Base-by-base conservation (phyloP, 257 asterid genomes). In the Verbascum thapsus region DNA sequence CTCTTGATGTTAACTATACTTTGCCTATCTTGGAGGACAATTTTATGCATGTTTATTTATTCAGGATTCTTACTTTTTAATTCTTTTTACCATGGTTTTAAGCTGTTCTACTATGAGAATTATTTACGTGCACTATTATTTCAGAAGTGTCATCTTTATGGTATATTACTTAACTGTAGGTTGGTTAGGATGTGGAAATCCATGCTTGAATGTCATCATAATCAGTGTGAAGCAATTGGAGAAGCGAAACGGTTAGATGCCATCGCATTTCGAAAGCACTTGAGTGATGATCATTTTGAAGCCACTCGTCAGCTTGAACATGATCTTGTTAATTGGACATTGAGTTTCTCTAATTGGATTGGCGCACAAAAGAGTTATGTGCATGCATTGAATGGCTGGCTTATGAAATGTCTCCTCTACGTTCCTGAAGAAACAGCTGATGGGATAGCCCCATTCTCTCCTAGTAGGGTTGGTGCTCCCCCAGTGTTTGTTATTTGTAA, bases 401-500 rank as follows among this genome's bases (percentile, higher is more conserved):
- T 91, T 53, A 79, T 86, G 89, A 91, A 91, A 77, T 91, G 96
- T 72, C 88, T 91, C 53, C 82, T 83, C 11, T 86, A 91, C 30
- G 94, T 86, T 32, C 98, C 97, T 3, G 98, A 91, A 67, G 98
- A 88, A 83, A 91, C 98, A 34, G 58, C 89, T 12, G 98, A 91
- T 61, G 97, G 98, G 23, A 42, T 76, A 15, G 96, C 72, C 76
- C 96, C 97, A 3, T 88, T 91, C 69, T 91, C 98, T 60, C 98
- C 98, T 5, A 86, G 98, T 43, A 81, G 97, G 45, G 80, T 88
- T 2, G 97, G 98, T 12, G 98, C 98, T 11, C 98, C 98, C 16
- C 91, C 96, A 0, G 80, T 88, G 19, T 91, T 91, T 54, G 82
- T 86, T 37, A 70, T 85, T 17, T 91, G 96, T 69, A 74, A 87